These are phyloP conservation scores for Nakaseomyces delphensis DNA, from an alignment of 1,139 yeast species.

Conservation along the genomic window DNA sequence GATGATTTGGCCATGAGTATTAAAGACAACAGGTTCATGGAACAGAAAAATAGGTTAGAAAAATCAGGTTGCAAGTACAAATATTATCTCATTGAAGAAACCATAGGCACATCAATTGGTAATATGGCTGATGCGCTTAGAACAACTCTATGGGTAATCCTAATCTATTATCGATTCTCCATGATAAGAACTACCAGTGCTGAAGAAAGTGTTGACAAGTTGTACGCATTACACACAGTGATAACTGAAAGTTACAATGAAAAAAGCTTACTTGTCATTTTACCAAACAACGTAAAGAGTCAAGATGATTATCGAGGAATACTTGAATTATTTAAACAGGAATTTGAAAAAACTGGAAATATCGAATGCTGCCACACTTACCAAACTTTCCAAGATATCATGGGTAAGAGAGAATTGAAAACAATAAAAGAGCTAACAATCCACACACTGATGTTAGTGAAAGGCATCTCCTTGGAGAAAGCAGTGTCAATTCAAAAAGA, in stretches of 20 bases:
- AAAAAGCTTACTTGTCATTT: conserved; percentile 39
- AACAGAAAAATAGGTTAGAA: conserved; percentile 71
- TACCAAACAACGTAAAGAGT: conserved; percentile 42
- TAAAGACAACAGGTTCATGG: conserved; percentile 76
- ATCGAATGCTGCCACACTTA: conserved; percentile 56
- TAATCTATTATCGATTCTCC: conserved; percentile 59
- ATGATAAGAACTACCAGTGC: conserved; percentile 60
- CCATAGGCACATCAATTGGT: conserved; percentile 38
- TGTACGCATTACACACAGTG: conserved; percentile 48
- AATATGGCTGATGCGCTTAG: conserved; percentile 57
- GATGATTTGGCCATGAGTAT: conserved; percentile 82
- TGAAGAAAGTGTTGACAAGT: conserved; percentile 65
- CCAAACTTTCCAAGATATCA: conserved; percentile 55
- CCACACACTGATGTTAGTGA: conserved; percentile 65
- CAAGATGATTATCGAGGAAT: conserved; percentile 45
- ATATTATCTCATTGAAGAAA: conserved; percentile 79
- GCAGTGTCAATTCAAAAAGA: conserved; percentile 62
- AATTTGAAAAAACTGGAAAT: conserved; percentile 34
- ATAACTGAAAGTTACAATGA: conserved; percentile 36
- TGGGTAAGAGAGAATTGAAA: conserved; percentile 62
- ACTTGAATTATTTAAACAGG: conserved; percentile 37
- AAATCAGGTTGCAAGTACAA: conserved; percentile 60
- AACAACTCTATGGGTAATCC: conserved; percentile 67
- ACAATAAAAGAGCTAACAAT: conserved; percentile 73
- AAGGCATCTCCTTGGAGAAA: conserved; percentile 77